These are phyloP conservation scores for Boeremia exigua DNA, from an alignment of 2,329 filamentous ascomycete genomes.

Conservation along the genomic window DNA sequence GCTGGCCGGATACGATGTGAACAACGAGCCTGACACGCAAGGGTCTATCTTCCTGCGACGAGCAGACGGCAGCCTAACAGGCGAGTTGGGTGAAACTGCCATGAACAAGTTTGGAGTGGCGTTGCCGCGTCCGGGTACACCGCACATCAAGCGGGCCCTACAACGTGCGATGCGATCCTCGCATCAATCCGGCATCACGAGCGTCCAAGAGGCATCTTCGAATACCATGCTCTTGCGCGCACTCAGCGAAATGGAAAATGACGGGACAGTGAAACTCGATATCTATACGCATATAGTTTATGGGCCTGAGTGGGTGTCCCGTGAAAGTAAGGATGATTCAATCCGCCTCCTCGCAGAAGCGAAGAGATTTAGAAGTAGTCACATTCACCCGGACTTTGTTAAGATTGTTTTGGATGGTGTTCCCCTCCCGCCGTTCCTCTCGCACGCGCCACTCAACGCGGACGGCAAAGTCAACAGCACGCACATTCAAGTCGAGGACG, in stretches of 20 bases:
- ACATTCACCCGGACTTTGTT: constrained; percentile 43
- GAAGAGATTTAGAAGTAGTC: constrained; percentile 29
- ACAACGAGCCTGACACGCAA: constrained; percentile 26
- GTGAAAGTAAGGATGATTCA: constrained; percentile 10
- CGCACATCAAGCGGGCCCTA: constrained; percentile 22
- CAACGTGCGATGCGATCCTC: constrained; percentile 27
- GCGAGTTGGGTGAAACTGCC: constrained; percentile 37
- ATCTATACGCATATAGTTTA: constrained; percentile 23
- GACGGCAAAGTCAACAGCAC: constrained; percentile 32
- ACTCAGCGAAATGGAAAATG: constrained; percentile 33
- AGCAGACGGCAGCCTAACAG: constrained; percentile 36
- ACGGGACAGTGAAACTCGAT: constrained; percentile 30
- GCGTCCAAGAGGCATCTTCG: constrained; percentile 40
- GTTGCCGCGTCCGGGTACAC: constrained; percentile 26
- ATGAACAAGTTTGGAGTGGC: constrained; percentile 27
- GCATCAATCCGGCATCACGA: constrained; percentile 39
- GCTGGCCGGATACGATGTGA: constrained; percentile 31
- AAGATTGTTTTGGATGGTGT: constrained; percentile 47
- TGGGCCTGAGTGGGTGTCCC: constrained; percentile 15
- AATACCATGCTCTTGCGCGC: constrained; percentile 36
- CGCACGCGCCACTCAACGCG: constrained; percentile 34
- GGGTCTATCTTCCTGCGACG: constrained; percentile 32
- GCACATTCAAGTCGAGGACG: constrained; percentile 23
- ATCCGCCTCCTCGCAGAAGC: constrained; percentile 30
- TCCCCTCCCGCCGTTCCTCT: constrained; percentile 38